phyloP scores from a whole-genome alignment of 805 yeast genomes.

The Debaryomyces tyrocola region DNA sequence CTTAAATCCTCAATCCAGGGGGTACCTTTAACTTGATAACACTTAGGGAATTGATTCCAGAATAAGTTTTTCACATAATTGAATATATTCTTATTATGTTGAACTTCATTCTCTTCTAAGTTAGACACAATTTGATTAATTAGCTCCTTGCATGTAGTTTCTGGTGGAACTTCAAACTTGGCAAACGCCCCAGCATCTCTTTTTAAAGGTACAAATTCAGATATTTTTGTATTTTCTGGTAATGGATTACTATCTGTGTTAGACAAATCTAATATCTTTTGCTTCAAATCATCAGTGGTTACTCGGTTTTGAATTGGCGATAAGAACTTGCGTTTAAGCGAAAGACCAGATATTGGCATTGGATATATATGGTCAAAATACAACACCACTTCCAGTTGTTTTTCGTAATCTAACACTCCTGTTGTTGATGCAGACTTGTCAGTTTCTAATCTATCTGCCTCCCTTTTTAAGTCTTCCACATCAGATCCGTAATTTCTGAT shows the following conservation, averaged over 20 bases:
- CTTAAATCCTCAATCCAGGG: constrained; percentile 97
- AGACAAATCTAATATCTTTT: constrained; percentile 5
- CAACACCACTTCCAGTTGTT: constrained; percentile 29
- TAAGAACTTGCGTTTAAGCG: constrained; percentile 19
- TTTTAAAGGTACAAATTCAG: constrained; percentile 64
- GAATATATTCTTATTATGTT: constrained; percentile 8
- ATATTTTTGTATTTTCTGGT: constrained; percentile 40
- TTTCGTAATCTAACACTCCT: constrained; percentile 39
- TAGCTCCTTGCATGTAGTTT: constrained; percentile 49
- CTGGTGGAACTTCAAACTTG: constrained; percentile 62
- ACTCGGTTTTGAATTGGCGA: constrained; percentile 13
- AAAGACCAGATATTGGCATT: constrained; percentile 22
- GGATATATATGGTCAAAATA: constrained; percentile 40
- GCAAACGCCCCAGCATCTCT: constrained; percentile 96
- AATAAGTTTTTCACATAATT: constrained; percentile 8
- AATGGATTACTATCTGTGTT: constrained; percentile 22
- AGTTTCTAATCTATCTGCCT: constrained; percentile 25
- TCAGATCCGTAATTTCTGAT: constrained; percentile 19
- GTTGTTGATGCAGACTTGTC: constrained; percentile 38
- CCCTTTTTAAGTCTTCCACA: constrained; percentile 31
- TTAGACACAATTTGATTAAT: constrained; percentile 52
- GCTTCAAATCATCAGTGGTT: constrained; percentile 15
- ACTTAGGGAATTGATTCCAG: constrained; percentile 42
- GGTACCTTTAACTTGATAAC: constrained; percentile 77
- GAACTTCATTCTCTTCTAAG: constrained; percentile 24